Evolutionary conservation across 192 early-diverging fungal genomes (phyloP).

Genomic region (Coemansia sp.): DNA sequence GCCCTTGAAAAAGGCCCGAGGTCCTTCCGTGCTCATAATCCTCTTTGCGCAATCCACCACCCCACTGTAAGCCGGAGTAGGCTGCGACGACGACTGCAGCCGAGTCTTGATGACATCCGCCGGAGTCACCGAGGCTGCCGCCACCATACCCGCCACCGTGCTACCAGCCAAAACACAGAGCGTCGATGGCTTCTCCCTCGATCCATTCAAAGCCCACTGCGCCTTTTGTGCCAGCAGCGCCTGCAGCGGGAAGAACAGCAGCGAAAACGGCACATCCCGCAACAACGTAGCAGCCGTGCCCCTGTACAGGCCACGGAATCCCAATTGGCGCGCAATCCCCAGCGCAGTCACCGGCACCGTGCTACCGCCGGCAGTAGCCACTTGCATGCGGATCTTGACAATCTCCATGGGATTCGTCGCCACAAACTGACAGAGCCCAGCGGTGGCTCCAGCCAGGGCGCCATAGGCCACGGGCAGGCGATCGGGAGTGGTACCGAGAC

Average conservation of each 20-base stretch:
- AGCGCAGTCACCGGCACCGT: slow-evolving; percentile 16
- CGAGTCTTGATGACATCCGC: slow-evolving; percentile 84
- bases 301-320: slow-evolving; percentile 80
- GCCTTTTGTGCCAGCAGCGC: slow-evolving; percentile 44
- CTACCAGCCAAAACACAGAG: slow-evolving; percentile 85
- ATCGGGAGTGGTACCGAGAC: slow-evolving; percentile 34
- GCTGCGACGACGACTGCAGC: slow-evolving; percentile 62
- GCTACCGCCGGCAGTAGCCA: slow-evolving; percentile 54
- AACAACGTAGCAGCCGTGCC: slow-evolving; percentile 90
- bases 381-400: slow-evolving; percentile 94
- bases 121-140: slow-evolving; percentile 68
- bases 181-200: slow-evolving; percentile 73
- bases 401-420: slow-evolving; percentile 93
- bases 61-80: slow-evolving; percentile 44
- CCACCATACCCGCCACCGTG: slow-evolving; percentile 93
- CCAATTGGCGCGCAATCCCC: slow-evolving; percentile 81
- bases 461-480: slow-evolving; percentile 64
- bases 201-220: slow-evolving; percentile 18
- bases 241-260: slow-evolving; percentile 77
- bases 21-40: slow-evolving; percentile 53
- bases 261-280: slow-evolving; percentile 88
- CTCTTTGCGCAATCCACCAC: slow-evolving; percentile 54
- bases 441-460: slow-evolving; percentile 86
- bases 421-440: slow-evolving; percentile 86
- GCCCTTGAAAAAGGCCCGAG: slow-evolving; percentile 71